Conservation (phyloP, 139 green algal species). For the Chlamydomonas sp. region DNA sequence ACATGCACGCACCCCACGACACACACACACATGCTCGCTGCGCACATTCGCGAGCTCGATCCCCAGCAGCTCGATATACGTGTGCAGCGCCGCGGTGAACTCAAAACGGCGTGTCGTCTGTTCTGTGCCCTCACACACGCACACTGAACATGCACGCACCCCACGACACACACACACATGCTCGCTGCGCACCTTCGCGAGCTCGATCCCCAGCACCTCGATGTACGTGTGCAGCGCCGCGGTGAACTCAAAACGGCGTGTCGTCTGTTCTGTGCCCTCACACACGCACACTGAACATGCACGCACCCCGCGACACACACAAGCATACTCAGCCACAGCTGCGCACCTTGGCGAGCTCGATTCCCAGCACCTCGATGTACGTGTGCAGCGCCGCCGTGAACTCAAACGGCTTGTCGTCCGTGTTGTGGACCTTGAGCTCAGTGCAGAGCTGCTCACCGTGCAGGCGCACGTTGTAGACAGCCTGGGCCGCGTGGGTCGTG, state of each 20-base stretch:
- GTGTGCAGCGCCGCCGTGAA: constrained; percentile 95
- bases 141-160: no score
- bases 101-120: constrained; percentile 61
- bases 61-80: constrained; percentile 84
- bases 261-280: no score
- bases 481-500: constrained; percentile 75
- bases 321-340: no score
- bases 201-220: constrained; percentile 69
- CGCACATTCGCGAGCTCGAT: constrained; percentile 63
- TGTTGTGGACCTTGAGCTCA: constrained; percentile 82
- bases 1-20: no score
- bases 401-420: constrained; percentile 61
- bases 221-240: constrained; percentile 94
- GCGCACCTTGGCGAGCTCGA: constrained; percentile 66
- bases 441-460: constrained; percentile 75
- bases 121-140: no score
- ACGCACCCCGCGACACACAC: no score
- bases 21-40: no score
- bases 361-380: constrained; percentile 85
- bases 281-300: no score
- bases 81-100: constrained; percentile 94
- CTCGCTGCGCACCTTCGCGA: constrained; percentile 69
- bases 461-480: constrained; percentile 50
- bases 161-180: no score
- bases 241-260: constrained; percentile 83